Evolutionary conservation across 176 grass and related monocot species (phyloP), one percentile per base, ranked within the genome.

Genomic region (Echinochloa phyllopogon): DNA sequence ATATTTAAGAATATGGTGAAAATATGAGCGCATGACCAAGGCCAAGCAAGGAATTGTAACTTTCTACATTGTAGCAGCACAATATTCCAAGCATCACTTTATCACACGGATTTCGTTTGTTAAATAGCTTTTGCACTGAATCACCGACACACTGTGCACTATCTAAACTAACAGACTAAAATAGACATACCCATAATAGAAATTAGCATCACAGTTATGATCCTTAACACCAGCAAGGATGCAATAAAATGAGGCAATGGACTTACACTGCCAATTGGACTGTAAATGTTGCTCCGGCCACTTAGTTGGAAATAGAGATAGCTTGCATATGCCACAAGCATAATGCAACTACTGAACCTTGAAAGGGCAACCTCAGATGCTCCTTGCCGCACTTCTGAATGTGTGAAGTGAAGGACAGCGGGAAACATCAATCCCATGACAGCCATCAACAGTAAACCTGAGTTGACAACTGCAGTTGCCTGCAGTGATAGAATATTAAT

Each of bases 381-480:
- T 70, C 88, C 83, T 68, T 90, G 75, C 72, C 62, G 57, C 56
- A 80, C 88, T 79, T 91, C 92, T 58, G 85, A 87, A 87, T 89
- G 90, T 37, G 92, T 94, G 50, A 94, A 94, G 57, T 94, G 92
- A 87, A 94, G 89, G 40, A 94, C 92, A 24, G 89, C 92, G 62
- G 89, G 92, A 83, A 92, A 94, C 77, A 91, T 89, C 77, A 94
- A 79, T 43, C 89, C 92, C 90, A 94, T 94, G 73, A 94, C 92
- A 65, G 89, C 90, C 92, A 97, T 89, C 84, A 97, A 63, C 10
- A 97, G 83, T 67, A 97, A 81, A 70, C 94, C 87, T 67, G 89
- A 92, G 81, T 92, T 94, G 64, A 94, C 92, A 59, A 47, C 88
- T 65, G 92, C 83, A 51, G 48, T 92, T 65, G 89, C 82, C 86